Percentiles rank a stretch among this genome's conserved stretches.
Evolutionary conservation across 2,329 filamentous ascomycete species (phyloP).

Genomic region (Alternaria sp.): DNA sequence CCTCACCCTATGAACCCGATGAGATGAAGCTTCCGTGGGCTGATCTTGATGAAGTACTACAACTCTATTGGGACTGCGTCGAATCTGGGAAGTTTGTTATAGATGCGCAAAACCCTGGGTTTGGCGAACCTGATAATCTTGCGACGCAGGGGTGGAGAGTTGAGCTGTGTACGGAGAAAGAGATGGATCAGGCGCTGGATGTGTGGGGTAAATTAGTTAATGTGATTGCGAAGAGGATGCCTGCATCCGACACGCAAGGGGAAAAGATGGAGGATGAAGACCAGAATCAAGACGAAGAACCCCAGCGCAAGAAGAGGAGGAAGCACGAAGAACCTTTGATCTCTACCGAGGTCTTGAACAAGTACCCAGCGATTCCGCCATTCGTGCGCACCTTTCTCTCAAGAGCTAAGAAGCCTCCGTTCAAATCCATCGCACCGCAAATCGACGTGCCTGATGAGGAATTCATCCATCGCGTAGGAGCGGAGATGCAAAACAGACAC

Average conservation of each 20-base stretch:
- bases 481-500: background rate
- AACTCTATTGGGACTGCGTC: background rate
- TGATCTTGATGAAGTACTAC: background rate
- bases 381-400: background rate
- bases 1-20: background rate
- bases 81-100: background rate
- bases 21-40: background rate
- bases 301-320: background rate
- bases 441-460: background rate
- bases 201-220: background rate
- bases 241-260: background rate
- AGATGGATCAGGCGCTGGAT: background rate
- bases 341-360: background rate
- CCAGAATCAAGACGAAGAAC: background rate
- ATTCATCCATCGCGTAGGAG: background rate
- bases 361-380: background rate
- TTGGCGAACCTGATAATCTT: background rate
- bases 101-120: background rate
- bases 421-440: background rate
- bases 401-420: background rate
- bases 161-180: background rate
- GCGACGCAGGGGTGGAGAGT: background rate
- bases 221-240: background rate
- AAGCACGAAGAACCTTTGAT: fast-evolving
- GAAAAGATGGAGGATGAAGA: background rate